phyloP scores from a whole-genome alignment of 805 yeast genomes.

The Zygosaccharomyces kombuchaensis region DNA sequence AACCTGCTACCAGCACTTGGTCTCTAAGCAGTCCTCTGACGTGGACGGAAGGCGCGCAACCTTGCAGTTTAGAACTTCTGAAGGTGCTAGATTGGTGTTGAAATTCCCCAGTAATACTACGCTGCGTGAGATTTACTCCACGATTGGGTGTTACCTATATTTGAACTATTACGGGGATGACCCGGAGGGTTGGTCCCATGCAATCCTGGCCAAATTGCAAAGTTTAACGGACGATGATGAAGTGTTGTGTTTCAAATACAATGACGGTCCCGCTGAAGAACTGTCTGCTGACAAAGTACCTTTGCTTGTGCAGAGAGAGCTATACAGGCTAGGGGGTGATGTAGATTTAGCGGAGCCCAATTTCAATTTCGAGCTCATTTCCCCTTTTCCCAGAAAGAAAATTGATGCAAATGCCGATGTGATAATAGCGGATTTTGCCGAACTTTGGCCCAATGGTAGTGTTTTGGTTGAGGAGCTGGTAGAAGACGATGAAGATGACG shows the following conservation, averaged over 20 bases:
- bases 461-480: slow-evolving; percentile 47
- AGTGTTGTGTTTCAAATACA: slow-evolving; percentile 23
- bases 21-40: neutral
- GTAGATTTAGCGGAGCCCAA: neutral
- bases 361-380: slow-evolving; percentile 52
- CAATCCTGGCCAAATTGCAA: slow-evolving; percentile 41
- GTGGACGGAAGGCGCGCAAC: slow-evolving; percentile 16
- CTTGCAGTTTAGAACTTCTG: slow-evolving; percentile 32
- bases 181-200: slow-evolving; percentile 62
- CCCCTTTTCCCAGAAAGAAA: slow-evolving; percentile 59
- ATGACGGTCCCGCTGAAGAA: slow-evolving; percentile 9
- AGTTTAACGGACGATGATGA: slow-evolving; percentile 16
- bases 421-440: slow-evolving; percentile 39
- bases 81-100: slow-evolving; percentile 30
- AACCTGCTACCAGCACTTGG: slow-evolving; percentile 15
- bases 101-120: slow-evolving; percentile 21
- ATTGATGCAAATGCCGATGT: slow-evolving; percentile 35
- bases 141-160: slow-evolving; percentile 27
- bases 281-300: slow-evolving; percentile 10
- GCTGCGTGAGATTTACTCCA: slow-evolving; percentile 22
- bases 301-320: slow-evolving; percentile 15
- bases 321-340: slow-evolving; percentile 10
- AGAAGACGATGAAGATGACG: slow-evolving; percentile 31
- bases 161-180: slow-evolving; percentile 51
- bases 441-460: slow-evolving; percentile 71